These are phyloP conservation scores for Citrullus mucosospermus DNA, from an alignment of 306 rosid genomes.

Conservation along the genomic window DNA sequence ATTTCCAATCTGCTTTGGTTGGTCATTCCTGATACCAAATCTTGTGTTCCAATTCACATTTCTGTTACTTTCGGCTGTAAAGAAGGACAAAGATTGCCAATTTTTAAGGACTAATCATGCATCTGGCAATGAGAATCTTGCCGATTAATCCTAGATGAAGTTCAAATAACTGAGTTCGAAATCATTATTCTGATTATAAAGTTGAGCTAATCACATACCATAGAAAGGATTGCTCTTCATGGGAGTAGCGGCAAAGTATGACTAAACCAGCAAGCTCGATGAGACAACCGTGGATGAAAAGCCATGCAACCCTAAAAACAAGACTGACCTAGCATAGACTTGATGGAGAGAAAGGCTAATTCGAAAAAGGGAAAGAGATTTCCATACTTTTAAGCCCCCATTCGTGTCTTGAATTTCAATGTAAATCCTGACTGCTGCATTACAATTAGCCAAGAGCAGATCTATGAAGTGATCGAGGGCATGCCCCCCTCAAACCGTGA, in stretches of 20 bases:
- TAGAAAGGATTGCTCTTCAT: not conserved
- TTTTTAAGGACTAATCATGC: not conserved
- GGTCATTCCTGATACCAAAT: not conserved
- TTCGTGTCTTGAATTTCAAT: conserved; percentile 26
- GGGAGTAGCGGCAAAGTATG: not conserved
- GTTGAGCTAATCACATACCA: not conserved
- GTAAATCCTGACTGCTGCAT: conserved; percentile 31
- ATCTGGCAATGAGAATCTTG: not conserved
- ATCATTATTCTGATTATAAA: not conserved
- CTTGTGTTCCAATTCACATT: not conserved
- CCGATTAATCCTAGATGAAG: not conserved
- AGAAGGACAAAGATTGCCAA: not conserved
- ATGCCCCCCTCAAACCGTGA: too few species aligned
- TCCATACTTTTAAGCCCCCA: conserved; percentile 51
- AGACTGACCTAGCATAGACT: not conserved
- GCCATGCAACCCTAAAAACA: not conserved
- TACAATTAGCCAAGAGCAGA: conserved; percentile 14
- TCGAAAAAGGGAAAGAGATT: conserved; percentile 1
- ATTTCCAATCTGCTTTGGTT: not conserved
- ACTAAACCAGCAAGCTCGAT: not conserved
- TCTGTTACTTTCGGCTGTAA: not conserved
- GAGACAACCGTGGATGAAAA: not conserved
- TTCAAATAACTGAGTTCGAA: not conserved
- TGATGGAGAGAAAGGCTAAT: not conserved
- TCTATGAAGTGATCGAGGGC: too few species aligned